phyloP scores from a whole-genome alignment of 139 green algal genomes.

The Ostreobium quekettii region DNA sequence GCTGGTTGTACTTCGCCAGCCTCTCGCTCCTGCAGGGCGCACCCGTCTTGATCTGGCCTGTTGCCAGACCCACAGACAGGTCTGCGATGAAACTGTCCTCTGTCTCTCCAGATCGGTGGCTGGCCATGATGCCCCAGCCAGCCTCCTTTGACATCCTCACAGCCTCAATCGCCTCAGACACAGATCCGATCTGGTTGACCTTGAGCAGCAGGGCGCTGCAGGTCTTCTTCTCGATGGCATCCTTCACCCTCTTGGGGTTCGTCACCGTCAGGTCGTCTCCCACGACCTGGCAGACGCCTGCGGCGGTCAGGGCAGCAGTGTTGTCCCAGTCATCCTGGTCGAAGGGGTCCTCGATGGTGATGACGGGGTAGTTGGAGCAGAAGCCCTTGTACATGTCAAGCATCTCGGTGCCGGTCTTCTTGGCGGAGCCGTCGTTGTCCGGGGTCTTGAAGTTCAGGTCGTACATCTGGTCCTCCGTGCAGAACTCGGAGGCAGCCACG shows the following conservation, averaged over 20 bases:
- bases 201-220: slow-evolving; percentile 93
- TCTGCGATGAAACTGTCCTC: slow-evolving; percentile 96
- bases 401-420: slow-evolving; percentile 77
- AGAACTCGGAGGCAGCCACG: slow-evolving; percentile 93
- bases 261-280: slow-evolving; percentile 97
- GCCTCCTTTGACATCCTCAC: slow-evolving; percentile 86
- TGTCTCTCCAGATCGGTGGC: slow-evolving; percentile 64
- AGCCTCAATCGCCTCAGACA: slow-evolving; percentile 94
- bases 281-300: slow-evolving; percentile 81
- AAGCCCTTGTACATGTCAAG: slow-evolving; percentile 87
- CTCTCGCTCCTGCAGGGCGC: slow-evolving; percentile 90
- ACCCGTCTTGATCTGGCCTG: slow-evolving; percentile 99
- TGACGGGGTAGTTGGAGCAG: slow-evolving; percentile 81
- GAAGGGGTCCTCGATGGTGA: slow-evolving; percentile 98
- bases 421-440: slow-evolving; percentile 73
- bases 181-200: slow-evolving; percentile 96
- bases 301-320: slow-evolving; percentile 55
- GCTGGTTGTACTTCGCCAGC: slow-evolving; percentile 99
- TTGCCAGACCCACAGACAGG: slow-evolving; percentile 89
- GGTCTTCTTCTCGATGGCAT: slow-evolving; percentile 86
- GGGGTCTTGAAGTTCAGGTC: slow-evolving; percentile 97
- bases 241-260: slow-evolving; percentile 86
- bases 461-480: slow-evolving; percentile 85
- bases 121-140: slow-evolving; percentile 96
- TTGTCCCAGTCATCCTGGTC: slow-evolving; percentile 97